A percentile compares a stretch with the other conserved stretches of the same genome.
These are phyloP conservation scores for Solanum tarijense DNA, from an alignment of 257 asterid genomes.

Conservation along the genomic window DNA sequence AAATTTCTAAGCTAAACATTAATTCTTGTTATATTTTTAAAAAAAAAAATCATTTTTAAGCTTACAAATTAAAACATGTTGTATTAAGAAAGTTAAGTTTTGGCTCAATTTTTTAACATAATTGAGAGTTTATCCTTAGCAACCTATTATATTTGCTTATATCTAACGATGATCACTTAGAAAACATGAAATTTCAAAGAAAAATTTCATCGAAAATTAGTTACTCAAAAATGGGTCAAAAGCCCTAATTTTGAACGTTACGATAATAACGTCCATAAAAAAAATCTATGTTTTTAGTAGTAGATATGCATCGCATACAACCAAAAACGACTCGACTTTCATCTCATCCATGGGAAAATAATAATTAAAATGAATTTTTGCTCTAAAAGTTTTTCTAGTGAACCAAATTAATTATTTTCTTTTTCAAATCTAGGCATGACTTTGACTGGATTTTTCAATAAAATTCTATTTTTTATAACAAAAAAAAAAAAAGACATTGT, in stretches of 20 bases:
- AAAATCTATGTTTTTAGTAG: background rate
- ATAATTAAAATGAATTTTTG: background rate
- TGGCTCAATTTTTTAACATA: background rate
- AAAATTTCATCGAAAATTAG: background rate
- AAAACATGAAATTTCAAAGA: background rate
- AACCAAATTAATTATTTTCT: background rate
- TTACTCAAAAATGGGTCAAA: background rate
- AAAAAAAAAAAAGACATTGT: background rate
- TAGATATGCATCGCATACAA: background rate
- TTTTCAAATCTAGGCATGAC: background rate
- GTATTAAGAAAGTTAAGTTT: background rate
- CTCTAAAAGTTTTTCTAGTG: background rate
- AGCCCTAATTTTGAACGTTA: background rate
- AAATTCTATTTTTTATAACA: background rate
- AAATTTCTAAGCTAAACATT: background rate
- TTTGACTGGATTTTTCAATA: background rate
- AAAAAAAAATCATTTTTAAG: background rate
- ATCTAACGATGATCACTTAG: background rate
- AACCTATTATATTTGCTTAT: background rate
- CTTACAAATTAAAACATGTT: background rate
- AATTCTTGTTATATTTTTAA: background rate
- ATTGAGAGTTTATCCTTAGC: background rate
- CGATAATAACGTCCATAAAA: background rate
- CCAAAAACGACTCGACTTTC: background rate
- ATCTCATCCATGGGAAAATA: background rate